Evolutionary conservation across 306 rosid genomes (phyloP).

Genomic region (Hippophae tibetana): DNA sequence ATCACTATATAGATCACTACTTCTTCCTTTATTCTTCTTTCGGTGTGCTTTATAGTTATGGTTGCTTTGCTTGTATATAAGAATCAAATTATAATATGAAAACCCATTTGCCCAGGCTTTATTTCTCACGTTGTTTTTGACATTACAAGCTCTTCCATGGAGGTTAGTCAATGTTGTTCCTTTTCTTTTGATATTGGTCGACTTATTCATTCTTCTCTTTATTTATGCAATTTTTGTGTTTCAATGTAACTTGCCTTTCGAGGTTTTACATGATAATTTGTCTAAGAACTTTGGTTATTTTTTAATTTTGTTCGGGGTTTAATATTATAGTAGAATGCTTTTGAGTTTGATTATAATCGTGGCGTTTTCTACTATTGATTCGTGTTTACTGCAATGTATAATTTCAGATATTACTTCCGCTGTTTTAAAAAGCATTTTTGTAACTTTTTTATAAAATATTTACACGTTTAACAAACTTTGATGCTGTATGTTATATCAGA

Average conservation of each 20-base stretch:
- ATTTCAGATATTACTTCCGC: slow-evolving; percentile 17
- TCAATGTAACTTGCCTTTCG: background rate
- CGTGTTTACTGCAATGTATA: slow-evolving; percentile 18
- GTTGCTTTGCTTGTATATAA: slow-evolving; percentile 18
- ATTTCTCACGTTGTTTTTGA: slow-evolving; percentile 36
- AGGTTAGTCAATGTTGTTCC: slow-evolving; percentile 28
- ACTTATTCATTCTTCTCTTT: slow-evolving; percentile 11
- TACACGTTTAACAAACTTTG: slow-evolving; percentile 14
- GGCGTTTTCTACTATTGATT: slow-evolving; percentile 12
- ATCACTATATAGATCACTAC: slow-evolving; percentile 6
- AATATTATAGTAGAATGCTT: background rate
- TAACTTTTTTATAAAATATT: slow-evolving; percentile 12
- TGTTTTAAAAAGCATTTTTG: slow-evolving; percentile 14
- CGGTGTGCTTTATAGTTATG: slow-evolving; percentile 17
- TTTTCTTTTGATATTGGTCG: slow-evolving; percentile 4
- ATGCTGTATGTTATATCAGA: slow-evolving; percentile 8
- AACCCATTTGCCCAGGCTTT: slow-evolving; percentile 45
- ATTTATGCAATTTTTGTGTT: slow-evolving; percentile 13
- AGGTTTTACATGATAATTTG: slow-evolving; percentile 19
- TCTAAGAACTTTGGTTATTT: slow-evolving; percentile 18
- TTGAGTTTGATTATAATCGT: slow-evolving; percentile 15
- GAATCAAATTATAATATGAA: slow-evolving; percentile 32
- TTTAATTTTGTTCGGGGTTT: slow-evolving; percentile 22
- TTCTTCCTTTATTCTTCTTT: slow-evolving; percentile 17
- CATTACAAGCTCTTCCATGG: slow-evolving; percentile 27